A percentile compares a stretch with the other conserved stretches of the same genome.
Conservation (phyloP, 108 stramenopile species). For the Pseudonitzschia pungens region DNA sequence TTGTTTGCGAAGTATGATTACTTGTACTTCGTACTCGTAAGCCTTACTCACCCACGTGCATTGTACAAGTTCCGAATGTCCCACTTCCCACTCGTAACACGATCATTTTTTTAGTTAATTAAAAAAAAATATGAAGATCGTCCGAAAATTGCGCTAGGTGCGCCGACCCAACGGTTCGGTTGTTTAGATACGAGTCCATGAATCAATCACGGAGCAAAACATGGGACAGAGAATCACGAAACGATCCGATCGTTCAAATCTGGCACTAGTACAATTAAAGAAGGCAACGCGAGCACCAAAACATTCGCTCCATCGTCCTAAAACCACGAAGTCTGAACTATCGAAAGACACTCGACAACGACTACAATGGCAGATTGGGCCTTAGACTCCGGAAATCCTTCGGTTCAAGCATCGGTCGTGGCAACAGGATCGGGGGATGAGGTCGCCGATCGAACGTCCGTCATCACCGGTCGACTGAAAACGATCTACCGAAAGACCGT, state of each 20-base stretch:
- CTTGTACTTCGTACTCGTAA: no score
- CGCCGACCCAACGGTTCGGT: neutral
- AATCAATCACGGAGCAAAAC: neutral
- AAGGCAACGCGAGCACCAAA: neutral
- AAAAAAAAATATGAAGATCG: no score
- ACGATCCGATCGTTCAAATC: no score
- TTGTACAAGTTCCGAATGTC: no score
- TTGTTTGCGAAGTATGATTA: no score
- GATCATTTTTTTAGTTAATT: no score
- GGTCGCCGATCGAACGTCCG: conserved; percentile 45
- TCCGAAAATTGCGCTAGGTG: neutral
- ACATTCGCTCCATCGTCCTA: neutral
- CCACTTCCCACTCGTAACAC: no score
- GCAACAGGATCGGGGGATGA: conserved; percentile 27
- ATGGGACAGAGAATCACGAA: neutral
- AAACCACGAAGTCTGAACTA: neutral
- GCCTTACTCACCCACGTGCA: no score
- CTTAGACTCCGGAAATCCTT: conserved; percentile 23
- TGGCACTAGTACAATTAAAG: no score
- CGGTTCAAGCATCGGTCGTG: conserved; percentile 22
- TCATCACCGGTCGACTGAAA: conserved; percentile 67
- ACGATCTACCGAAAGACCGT: conserved; percentile 74
- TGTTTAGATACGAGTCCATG: neutral
- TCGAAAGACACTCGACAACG: neutral
- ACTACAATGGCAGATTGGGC: conserved; percentile 26